phyloP scores from a whole-genome alignment of 257 asterid species.

The Penstemon davidsonii region DNA sequence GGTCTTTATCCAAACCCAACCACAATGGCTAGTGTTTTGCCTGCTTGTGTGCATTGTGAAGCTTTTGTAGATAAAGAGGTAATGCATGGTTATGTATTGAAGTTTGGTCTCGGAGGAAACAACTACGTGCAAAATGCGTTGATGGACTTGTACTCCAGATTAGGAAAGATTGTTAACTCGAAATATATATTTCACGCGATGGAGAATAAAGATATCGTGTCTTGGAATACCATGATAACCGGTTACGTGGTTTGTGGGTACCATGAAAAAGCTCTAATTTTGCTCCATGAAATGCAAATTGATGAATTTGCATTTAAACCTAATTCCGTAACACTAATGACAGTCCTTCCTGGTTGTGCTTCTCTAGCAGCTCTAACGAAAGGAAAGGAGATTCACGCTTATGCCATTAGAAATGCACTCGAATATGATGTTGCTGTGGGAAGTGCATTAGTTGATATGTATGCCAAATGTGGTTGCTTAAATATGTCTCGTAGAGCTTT shows the following conservation, averaged over 20 bases:
- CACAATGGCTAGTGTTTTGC: constrained; percentile 83
- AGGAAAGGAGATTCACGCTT: constrained; percentile 82
- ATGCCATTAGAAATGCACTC: constrained; percentile 55
- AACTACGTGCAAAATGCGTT: constrained; percentile 77
- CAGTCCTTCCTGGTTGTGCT: constrained; percentile 83
- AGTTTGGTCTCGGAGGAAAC: constrained; percentile 62
- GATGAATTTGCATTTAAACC: constrained; percentile 40
- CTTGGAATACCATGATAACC: constrained; percentile 87
- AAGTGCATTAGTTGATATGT: constrained; percentile 89
- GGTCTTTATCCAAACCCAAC: constrained; percentile 62
- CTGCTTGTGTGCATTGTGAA: constrained; percentile 78
- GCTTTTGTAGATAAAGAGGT: constrained; percentile 62
- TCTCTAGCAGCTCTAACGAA: constrained; percentile 65
- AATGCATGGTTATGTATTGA: constrained; percentile 76
- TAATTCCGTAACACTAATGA: constrained; percentile 80
- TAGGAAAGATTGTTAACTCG: constrained; percentile 52
- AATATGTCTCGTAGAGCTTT: constrained; percentile 61
- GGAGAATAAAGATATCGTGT: constrained; percentile 69
- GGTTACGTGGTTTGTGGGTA: constrained; percentile 76
- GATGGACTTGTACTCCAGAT: constrained; percentile 85
- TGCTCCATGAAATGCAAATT: constrained; percentile 57
- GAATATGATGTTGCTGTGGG: constrained; percentile 70
- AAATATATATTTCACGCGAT: constrained; percentile 57
- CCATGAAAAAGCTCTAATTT: constrained; percentile 64
- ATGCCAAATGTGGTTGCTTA: constrained; percentile 87